Percentiles rank a stretch among this genome's conserved stretches.
Conservation (phyloP, 768 basidiomycete species). For the Candolleomyces aberdarensis region DNA sequence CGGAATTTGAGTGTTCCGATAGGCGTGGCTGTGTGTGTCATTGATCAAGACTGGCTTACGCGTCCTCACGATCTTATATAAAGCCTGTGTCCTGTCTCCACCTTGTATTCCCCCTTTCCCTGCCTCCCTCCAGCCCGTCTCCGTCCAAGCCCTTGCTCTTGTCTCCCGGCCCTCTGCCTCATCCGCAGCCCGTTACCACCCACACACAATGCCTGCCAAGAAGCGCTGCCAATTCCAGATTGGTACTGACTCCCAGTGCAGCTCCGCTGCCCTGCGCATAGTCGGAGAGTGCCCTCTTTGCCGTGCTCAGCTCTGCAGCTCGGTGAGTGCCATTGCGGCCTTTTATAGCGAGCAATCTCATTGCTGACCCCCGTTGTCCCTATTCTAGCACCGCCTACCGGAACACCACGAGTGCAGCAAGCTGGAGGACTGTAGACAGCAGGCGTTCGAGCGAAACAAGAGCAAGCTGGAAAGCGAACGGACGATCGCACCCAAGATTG, state of each 20-base stretch:
- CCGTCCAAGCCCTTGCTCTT: not conserved
- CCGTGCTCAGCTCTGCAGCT: slow-evolving; percentile 70
- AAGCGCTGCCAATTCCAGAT: slow-evolving; percentile 78
- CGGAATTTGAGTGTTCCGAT: slow-evolving; percentile 8
- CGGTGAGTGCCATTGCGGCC: slow-evolving; percentile 43
- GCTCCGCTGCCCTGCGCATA: slow-evolving; percentile 75
- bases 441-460: slow-evolving; percentile 89
- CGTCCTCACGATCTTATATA: slow-evolving; percentile 23
- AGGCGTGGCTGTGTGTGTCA: slow-evolving; percentile 7
- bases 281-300: slow-evolving; percentile 87
- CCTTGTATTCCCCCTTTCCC: slow-evolving; percentile 4
- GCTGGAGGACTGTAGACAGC: slow-evolving; percentile 79
- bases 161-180: slow-evolving; percentile 3
- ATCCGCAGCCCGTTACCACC: slow-evolving; percentile 8
- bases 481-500: slow-evolving; percentile 85
- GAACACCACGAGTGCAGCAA: slow-evolving; percentile 86
- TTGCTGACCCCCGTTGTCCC: slow-evolving; percentile 9
- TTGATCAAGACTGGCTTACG: slow-evolving; percentile 26
- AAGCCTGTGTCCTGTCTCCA: slow-evolving; percentile 6
- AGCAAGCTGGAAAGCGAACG: slow-evolving; percentile 83
- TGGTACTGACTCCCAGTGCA: slow-evolving; percentile 57
- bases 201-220: slow-evolving; percentile 67
- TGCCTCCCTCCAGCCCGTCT: not conserved
- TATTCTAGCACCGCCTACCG: slow-evolving; percentile 79
- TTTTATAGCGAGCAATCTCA: slow-evolving; percentile 6